Conservation (phyloP, 2,329 filamentous ascomycete species). For the Aspergillus versicolor region DNA sequence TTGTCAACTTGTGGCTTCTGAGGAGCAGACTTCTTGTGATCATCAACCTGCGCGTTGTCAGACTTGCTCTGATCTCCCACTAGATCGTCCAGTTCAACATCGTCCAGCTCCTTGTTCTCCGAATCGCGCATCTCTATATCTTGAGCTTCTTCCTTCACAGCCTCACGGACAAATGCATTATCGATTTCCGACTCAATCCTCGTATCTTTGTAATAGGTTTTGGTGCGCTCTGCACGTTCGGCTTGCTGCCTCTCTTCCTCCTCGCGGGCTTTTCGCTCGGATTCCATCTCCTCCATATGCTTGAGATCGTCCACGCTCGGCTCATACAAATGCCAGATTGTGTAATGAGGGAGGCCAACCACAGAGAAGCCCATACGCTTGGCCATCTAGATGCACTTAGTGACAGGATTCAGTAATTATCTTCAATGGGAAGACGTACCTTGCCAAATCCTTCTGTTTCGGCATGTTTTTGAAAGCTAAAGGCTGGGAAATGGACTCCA, state of each 20-base stretch:
- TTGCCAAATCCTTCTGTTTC: conserved; percentile 99
- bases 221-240: conserved; percentile 73
- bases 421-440: conserved; percentile 50
- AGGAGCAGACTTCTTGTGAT: not conserved
- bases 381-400: conserved; percentile 69
- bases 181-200: conserved; percentile 86
- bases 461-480: conserved; percentile 97
- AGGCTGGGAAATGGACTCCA: conserved; percentile 95
- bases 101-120: conserved; percentile 19
- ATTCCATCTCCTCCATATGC: conserved; percentile 99
- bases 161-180: conserved; percentile 72
- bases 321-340: conserved; percentile 99
- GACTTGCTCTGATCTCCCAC: conserved; percentile 1
- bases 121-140: conserved; percentile 18
- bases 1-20: not conserved
- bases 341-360: conserved; percentile 93
- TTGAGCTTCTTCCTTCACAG: conserved; percentile 59
- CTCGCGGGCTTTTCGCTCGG: conserved; percentile 76
- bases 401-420: not conserved
- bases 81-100: conserved; percentile 19
- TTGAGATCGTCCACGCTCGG: conserved; percentile 96
- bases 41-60: not conserved
- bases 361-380: conserved; percentile 95
- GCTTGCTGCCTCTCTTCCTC: conserved; percentile 73
- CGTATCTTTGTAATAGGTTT: conserved; percentile 75